Conservation (phyloP, 495 filamentous ascomycete species). For the Neurospora hispaniola region DNA sequence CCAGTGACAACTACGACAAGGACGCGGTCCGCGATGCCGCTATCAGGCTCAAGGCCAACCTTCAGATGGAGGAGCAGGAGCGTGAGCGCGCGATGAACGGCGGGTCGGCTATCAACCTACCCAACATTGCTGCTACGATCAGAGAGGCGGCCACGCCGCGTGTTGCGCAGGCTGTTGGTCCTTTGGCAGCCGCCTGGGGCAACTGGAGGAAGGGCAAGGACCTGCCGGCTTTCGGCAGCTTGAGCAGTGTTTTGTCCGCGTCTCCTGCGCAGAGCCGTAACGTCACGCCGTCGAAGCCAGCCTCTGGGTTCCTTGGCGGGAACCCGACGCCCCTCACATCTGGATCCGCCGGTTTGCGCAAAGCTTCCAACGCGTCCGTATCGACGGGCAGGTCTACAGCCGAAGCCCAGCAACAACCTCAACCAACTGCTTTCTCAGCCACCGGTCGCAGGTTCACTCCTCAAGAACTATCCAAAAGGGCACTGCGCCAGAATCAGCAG, state of each 20-base stretch:
- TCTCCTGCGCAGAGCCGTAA: slow-evolving; percentile 28
- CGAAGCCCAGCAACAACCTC: slow-evolving; percentile 34
- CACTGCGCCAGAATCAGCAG: slow-evolving; percentile 3
- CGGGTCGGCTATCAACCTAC: slow-evolving; percentile 39
- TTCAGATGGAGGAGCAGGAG: slow-evolving; percentile 96
- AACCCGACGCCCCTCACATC: slow-evolving; percentile 75
- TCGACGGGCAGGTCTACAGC: not conserved
- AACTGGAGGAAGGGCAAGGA: slow-evolving; percentile 73
- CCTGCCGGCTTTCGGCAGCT: slow-evolving; percentile 33
- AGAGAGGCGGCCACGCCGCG: slow-evolving; percentile 59
- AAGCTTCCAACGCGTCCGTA: not conserved
- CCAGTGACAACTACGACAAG: slow-evolving; percentile 60
- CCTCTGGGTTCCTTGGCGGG: slow-evolving; percentile 48
- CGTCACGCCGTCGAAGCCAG: slow-evolving; percentile 54
- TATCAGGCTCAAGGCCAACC: slow-evolving; percentile 82
- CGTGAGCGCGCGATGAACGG: slow-evolving; percentile 59
- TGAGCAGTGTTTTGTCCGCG: slow-evolving; percentile 22
- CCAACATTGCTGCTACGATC: slow-evolving; percentile 43
- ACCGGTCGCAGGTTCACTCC: slow-evolving; percentile 42
- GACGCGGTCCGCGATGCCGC: slow-evolving; percentile 76
- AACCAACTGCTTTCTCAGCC: slow-evolving; percentile 40
- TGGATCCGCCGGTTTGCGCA: slow-evolving; percentile 18
- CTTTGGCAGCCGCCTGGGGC: slow-evolving; percentile 64
- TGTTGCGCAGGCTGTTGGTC: slow-evolving; percentile 65
- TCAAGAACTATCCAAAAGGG: slow-evolving; percentile 37